These are phyloP conservation scores for Fusarium transvaalense DNA, from an alignment of 2,329 filamentous ascomycete species.

Conservation along the genomic window DNA sequence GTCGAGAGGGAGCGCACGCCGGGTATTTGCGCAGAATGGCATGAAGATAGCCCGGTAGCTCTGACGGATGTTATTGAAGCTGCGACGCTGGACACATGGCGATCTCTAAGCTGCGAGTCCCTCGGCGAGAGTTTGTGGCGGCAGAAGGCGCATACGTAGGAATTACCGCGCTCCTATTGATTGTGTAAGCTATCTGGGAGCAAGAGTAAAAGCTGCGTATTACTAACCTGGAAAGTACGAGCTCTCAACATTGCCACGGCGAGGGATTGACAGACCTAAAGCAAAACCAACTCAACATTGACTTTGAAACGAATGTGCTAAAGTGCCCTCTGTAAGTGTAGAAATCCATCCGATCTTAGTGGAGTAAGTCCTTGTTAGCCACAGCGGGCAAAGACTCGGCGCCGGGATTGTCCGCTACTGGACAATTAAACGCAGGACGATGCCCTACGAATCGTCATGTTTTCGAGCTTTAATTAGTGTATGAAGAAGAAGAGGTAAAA, in stretches of 20 bases:
- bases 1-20: constrained; percentile 48
- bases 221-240: constrained; percentile 56
- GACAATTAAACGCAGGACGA: background rate
- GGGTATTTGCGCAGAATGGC: constrained; percentile 3
- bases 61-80: constrained; percentile 20
- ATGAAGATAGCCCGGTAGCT: constrained; percentile 8
- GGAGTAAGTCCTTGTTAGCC: constrained; percentile 36
- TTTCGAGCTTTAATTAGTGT: background rate
- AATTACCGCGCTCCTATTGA: constrained; percentile 53
- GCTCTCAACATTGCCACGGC: constrained; percentile 59
- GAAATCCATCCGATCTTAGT: constrained; percentile 23
- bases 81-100: constrained; percentile 26
- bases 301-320: constrained; percentile 28
- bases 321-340: constrained; percentile 22
- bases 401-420: constrained; percentile 42
- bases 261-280: constrained; percentile 38
- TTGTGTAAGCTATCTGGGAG: constrained; percentile 20
- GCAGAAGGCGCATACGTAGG: constrained; percentile 59
- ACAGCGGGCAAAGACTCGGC: constrained; percentile 28
- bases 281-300: constrained; percentile 42
- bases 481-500: background rate
- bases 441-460: background rate
- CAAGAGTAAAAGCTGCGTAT: background rate
- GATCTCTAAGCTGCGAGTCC: constrained; percentile 30
- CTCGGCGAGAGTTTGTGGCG: constrained; percentile 49